phyloP scores from a whole-genome alignment of 768 basidiomycete species.

The Coprinopsis cinerea region DNA sequence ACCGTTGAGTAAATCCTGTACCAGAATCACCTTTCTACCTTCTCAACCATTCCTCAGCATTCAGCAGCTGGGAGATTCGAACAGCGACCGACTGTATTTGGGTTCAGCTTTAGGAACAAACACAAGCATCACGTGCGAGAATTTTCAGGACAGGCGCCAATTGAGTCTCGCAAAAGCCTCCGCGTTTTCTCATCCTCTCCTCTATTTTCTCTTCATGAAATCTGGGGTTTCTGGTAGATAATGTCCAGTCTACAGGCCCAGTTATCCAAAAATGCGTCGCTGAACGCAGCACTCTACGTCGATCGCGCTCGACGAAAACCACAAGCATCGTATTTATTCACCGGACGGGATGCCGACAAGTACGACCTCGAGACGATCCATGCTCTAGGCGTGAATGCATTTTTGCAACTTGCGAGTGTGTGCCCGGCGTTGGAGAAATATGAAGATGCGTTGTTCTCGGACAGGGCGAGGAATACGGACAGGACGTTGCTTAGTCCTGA shows the following conservation, averaged over 20 bases:
- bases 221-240: no score
- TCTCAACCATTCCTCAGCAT: no score
- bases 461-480: conserved; percentile 68
- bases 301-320: conserved; percentile 58
- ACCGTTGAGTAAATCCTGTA: no score
- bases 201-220: background rate
- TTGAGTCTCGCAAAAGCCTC: background rate
- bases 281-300: conserved; percentile 70
- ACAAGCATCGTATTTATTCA: conserved; percentile 83
- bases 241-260: conserved; percentile 72
- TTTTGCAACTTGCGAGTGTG: conserved; percentile 62
- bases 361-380: conserved; percentile 87
- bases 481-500: conserved; percentile 67
- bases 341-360: conserved; percentile 70
- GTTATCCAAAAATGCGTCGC: conserved; percentile 70
- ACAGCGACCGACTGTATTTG: no score
- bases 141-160: no score
- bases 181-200: background rate
- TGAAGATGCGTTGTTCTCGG: conserved; percentile 75
- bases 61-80: no score
- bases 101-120: no score
- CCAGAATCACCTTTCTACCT: no score
- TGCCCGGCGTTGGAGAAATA: conserved; percentile 52
- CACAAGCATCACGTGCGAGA: no score
- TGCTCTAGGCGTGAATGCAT: conserved; percentile 73